phyloP scores from a whole-genome alignment of 176 grass and related monocot genomes.

The Areca catechu region DNA sequence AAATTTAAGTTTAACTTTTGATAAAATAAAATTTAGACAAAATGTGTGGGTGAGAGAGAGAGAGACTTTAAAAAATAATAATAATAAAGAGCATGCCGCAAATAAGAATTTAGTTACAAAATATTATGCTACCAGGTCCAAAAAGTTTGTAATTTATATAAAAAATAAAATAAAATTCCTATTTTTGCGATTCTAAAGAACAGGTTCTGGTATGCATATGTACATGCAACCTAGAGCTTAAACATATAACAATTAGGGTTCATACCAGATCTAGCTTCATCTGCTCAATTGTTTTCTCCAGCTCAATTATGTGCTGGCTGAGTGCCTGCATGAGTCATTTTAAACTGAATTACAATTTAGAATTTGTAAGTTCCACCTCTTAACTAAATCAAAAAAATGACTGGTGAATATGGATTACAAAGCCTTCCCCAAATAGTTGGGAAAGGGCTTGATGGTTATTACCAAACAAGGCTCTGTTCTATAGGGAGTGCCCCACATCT shows the following conservation, averaged over 20 bases:
- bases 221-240: background rate
- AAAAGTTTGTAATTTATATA: too few species aligned
- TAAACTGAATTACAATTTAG: background rate
- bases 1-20: too few species aligned
- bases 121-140: too few species aligned
- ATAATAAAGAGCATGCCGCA: too few species aligned
- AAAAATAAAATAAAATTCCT: background rate
- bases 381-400: conserved; percentile 11
- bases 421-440: too few species aligned
- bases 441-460: too few species aligned
- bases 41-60: too few species aligned
- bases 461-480: too few species aligned
- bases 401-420: conserved; percentile 3
- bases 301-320: conserved; percentile 71
- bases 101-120: too few species aligned
- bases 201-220: background rate
- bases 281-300: conserved; percentile 57
- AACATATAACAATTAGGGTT: conserved; percentile 13
- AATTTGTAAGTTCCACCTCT: background rate
- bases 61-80: too few species aligned
- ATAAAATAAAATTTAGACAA: too few species aligned
- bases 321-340: conserved; percentile 54
- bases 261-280: conserved; percentile 83
- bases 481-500: background rate
- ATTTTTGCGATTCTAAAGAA: background rate